These are phyloP conservation scores for Apocynum venetum DNA, from an alignment of 257 asterid genomes.

Conservation along the genomic window DNA sequence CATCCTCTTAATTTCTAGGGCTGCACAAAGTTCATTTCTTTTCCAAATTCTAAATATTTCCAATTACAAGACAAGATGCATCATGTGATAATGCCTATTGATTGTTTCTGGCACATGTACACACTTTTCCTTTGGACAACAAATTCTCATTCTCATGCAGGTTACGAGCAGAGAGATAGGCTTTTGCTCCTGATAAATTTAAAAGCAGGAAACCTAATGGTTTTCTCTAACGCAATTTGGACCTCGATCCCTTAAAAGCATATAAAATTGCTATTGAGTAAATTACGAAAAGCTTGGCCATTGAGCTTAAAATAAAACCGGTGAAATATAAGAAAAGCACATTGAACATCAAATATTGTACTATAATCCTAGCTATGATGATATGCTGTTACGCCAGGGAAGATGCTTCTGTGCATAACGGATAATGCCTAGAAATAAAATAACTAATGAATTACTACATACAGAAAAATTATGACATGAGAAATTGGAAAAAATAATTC, in stretches of 20 bases:
- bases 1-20: neutral
- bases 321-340: neutral
- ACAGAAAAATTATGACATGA: neutral
- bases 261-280: neutral
- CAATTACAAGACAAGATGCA: neutral
- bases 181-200: neutral
- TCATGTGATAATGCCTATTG: neutral
- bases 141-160: neutral
- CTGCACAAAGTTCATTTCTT: neutral
- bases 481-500: neutral
- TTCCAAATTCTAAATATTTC: neutral
- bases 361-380: neutral
- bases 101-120: neutral
- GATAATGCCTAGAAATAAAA: neutral
- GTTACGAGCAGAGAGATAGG: neutral
- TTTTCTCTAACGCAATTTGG: neutral
- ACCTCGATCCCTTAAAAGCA: neutral
- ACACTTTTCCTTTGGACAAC: neutral
- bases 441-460: neutral
- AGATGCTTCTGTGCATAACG: neutral
- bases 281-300: neutral
- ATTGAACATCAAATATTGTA: neutral
- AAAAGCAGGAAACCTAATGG: neutral
- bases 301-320: neutral
- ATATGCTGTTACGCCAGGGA: neutral